These are phyloP conservation scores for Penicillium fimorum DNA, from an alignment of 495 filamentous ascomycete genomes.

Conservation along the genomic window DNA sequence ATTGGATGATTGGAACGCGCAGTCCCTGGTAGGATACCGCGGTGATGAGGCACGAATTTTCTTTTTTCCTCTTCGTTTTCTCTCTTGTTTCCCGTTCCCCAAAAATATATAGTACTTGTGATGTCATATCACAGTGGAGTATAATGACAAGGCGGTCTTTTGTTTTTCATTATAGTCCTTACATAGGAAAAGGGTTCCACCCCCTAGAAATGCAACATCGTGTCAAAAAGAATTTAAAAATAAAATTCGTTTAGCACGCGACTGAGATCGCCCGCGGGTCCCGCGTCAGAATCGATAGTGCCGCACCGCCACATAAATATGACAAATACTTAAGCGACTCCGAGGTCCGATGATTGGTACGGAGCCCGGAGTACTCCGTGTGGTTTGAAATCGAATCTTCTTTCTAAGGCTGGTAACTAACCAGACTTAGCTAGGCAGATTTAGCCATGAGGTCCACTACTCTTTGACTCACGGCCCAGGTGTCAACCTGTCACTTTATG, in stretches of 20 bases:
- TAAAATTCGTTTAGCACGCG: neutral
- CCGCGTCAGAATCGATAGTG: slow-evolving; percentile 28
- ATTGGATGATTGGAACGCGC: slow-evolving; percentile 83
- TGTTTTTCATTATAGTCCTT: neutral
- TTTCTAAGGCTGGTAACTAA: neutral
- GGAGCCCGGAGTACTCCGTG: no score
- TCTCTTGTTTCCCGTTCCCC: neutral
- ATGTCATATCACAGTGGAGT: neutral
- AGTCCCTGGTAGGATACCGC: slow-evolving; percentile 46
- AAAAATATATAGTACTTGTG: slow-evolving; percentile 4
- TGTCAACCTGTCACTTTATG: slow-evolving; percentile 20
- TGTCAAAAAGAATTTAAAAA: neutral
- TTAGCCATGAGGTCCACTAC: neutral
- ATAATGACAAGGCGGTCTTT: slow-evolving; percentile 7
- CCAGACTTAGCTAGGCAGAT: neutral
- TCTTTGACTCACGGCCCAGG: slow-evolving; percentile 1
- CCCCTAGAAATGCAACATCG: neutral
- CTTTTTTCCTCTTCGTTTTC: slow-evolving; percentile 21
- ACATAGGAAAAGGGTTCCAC: neutral
- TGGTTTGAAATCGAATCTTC: no score
- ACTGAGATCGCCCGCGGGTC: slow-evolving; percentile 20
- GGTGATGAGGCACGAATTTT: slow-evolving; percentile 29
- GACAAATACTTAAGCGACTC: slow-evolving; percentile 24
- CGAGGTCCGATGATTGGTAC: neutral
- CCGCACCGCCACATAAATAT: slow-evolving; percentile 32